Evolutionary conservation across 2,329 filamentous ascomycete genomes (phyloP).

Genomic region (Cucurbitaria berberidis): DNA sequence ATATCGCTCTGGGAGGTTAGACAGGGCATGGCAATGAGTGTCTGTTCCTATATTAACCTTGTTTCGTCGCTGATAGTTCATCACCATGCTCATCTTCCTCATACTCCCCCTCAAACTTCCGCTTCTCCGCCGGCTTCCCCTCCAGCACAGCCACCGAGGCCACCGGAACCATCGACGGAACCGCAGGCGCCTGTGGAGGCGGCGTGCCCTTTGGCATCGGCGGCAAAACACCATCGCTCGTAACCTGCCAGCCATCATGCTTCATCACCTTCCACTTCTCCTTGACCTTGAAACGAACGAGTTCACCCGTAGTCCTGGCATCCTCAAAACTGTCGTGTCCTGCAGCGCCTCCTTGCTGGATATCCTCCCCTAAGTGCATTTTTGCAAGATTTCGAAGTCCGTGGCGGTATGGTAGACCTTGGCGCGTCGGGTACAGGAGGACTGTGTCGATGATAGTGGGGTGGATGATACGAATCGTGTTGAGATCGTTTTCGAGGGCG

Average conservation of each 20-base stretch:
- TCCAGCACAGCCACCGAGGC: slow-evolving; percentile 13
- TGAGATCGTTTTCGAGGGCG: slow-evolving; percentile 94
- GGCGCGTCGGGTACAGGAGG: slow-evolving; percentile 78
- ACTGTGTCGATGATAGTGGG: slow-evolving; percentile 85
- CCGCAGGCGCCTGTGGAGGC: slow-evolving; percentile 15
- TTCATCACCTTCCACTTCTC: slow-evolving; percentile 73
- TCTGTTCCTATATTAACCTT: neutral
- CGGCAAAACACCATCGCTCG: slow-evolving; percentile 38
- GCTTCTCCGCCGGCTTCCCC: slow-evolving; percentile 26
- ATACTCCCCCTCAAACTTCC: slow-evolving; percentile 24
- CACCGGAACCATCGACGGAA: slow-evolving; percentile 23
- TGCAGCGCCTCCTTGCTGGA: slow-evolving; percentile 71
- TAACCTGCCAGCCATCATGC: slow-evolving; percentile 67
- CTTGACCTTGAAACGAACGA: slow-evolving; percentile 74
- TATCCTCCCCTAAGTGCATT: slow-evolving; percentile 72
- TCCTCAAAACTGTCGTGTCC: slow-evolving; percentile 96
- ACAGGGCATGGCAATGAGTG: too few species aligned
- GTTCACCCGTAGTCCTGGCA: slow-evolving; percentile 83
- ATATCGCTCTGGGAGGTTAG: too few species aligned
- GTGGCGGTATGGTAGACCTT: slow-evolving; percentile 77
- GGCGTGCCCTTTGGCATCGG: slow-evolving; percentile 33
- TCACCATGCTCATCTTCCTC: neutral
- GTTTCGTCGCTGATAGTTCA: slow-evolving; percentile 7
- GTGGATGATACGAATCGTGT: slow-evolving; percentile 82
- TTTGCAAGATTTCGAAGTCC: slow-evolving; percentile 78